Conservation (phyloP, 306 rosid genomes). For the Prunus davidiana region DNA sequence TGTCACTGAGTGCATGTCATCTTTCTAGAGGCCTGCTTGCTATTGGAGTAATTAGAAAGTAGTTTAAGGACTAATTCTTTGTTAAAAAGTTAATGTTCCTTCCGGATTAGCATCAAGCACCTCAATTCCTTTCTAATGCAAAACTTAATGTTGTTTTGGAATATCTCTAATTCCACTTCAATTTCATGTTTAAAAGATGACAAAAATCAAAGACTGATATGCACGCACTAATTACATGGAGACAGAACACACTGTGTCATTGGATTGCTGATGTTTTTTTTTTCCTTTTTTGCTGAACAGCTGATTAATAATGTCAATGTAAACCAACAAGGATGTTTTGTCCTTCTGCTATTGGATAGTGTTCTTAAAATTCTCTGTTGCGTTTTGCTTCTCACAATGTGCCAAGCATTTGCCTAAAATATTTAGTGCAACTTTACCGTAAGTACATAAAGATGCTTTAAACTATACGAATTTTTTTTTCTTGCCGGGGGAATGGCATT, state of each 20-base stretch:
- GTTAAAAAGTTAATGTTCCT: conserved; percentile 2
- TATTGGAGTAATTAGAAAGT: conserved; percentile 16
- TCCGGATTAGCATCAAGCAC: background rate
- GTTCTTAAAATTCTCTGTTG: conserved; percentile 2
- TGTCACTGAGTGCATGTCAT: conserved; percentile 19
- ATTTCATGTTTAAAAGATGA: background rate
- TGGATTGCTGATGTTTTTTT: too few relatives aligned
- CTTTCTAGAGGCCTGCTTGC: background rate
- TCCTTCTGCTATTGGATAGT: conserved; percentile 23
- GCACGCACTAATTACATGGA: conserved; percentile 33
- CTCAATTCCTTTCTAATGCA: background rate
- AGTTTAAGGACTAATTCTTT: conserved; percentile 12
- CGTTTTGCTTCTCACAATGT: conserved; percentile 12
- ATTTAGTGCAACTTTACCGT: conserved; percentile 3
- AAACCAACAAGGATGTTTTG: conserved; percentile 39
- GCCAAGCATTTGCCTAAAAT: conserved; percentile 10
- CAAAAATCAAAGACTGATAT: conserved; percentile 25
- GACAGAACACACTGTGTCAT: conserved; percentile 21
- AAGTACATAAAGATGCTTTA: conserved; percentile 39
- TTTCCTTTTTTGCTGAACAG: background rate
- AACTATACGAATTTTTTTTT: conserved; percentile 19
- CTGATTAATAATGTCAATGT: conserved; percentile 13
- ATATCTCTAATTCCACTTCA: background rate
- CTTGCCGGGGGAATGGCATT: conserved; percentile 20
- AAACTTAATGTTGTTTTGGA: conserved; percentile 13